A percentile compares a stretch with the other conserved stretches of the same genome.
These are phyloP conservation scores for Lasiodiplodia hormozganensis DNA, from an alignment of 2,329 filamentous ascomycete species.

Conservation along the genomic window DNA sequence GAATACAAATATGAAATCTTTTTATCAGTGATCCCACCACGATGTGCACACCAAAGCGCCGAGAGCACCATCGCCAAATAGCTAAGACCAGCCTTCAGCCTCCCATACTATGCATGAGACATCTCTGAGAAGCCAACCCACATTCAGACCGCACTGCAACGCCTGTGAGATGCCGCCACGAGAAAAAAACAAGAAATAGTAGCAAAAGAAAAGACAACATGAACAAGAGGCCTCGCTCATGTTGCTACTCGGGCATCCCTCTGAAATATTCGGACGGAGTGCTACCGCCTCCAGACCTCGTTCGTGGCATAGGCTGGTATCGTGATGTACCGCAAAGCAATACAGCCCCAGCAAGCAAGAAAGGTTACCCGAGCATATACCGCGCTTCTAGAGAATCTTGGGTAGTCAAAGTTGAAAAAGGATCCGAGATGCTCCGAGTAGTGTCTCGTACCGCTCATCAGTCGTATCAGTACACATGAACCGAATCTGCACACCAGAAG, in stretches of 20 bases:
- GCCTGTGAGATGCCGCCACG: slow-evolving; percentile 25
- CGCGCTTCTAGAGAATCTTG: neutral
- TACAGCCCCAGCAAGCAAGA: neutral
- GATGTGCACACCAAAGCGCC: slow-evolving; percentile 25
- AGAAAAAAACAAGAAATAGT: neutral
- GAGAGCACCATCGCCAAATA: slow-evolving; percentile 24
- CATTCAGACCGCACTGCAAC: slow-evolving; percentile 22
- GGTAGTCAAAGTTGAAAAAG: neutral
- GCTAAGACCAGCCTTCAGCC: slow-evolving; percentile 22
- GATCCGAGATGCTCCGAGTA: neutral
- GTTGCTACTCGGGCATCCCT: neutral
- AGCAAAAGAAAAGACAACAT: neutral
- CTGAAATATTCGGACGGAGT: neutral
- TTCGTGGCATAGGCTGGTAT: neutral
- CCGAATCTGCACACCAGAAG: neutral
- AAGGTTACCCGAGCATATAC: neutral
- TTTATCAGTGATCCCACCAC: slow-evolving; percentile 1
- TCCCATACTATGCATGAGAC: slow-evolving; percentile 22
- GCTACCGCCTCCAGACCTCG: neutral
- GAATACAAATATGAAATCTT: slow-evolving; percentile 15
- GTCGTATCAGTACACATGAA: slow-evolving; percentile 2
- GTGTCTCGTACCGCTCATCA: slow-evolving; percentile 13
- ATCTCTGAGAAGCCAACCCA: slow-evolving; percentile 19
- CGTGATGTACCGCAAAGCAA: neutral
- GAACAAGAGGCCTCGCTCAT: neutral